Conservation (phyloP, 306 rosid species). For the Mimosa pudica region DNA sequence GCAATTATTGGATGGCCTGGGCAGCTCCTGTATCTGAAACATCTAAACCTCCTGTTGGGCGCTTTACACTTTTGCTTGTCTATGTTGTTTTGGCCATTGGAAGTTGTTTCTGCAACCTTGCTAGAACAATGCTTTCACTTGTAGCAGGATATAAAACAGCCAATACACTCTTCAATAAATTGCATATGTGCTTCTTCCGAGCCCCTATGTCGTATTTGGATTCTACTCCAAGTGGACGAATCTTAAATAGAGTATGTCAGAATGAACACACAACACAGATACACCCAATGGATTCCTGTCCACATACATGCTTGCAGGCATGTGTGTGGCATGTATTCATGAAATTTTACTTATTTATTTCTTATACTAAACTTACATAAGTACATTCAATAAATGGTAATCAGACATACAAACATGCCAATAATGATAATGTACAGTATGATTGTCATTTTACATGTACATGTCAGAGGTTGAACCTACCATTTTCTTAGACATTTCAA, state of each 20-base stretch:
- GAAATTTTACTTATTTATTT: too few species aligned
- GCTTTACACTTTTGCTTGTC: constrained; percentile 53
- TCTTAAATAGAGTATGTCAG: constrained; percentile 64
- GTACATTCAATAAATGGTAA: not conserved
- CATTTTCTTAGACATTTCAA: not conserved
- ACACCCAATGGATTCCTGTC: not conserved
- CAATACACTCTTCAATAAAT: constrained; percentile 70
- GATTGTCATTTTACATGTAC: not conserved
- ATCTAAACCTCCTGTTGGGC: constrained; percentile 47
- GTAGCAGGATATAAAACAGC: constrained; percentile 75
- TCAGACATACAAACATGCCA: not conserved
- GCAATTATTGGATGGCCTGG: constrained; percentile 97
- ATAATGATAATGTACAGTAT: not conserved
- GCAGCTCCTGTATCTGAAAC: constrained; percentile 74
- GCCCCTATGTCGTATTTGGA: constrained; percentile 92
- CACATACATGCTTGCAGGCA: not conserved
- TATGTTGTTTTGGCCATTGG: constrained; percentile 73
- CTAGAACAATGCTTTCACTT: constrained; percentile 46
- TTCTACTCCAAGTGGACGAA: constrained; percentile 86
- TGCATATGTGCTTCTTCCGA: constrained; percentile 75
- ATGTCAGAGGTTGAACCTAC: not conserved
- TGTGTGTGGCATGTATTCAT: not conserved
- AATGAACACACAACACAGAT: not conserved
- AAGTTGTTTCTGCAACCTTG: constrained; percentile 63
- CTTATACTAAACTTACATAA: too few species aligned